Percentiles rank a stretch among this genome's conserved stretches.
These are phyloP conservation scores for Xylaria acuta DNA, from an alignment of 495 filamentous ascomycete genomes.

Conservation along the genomic window DNA sequence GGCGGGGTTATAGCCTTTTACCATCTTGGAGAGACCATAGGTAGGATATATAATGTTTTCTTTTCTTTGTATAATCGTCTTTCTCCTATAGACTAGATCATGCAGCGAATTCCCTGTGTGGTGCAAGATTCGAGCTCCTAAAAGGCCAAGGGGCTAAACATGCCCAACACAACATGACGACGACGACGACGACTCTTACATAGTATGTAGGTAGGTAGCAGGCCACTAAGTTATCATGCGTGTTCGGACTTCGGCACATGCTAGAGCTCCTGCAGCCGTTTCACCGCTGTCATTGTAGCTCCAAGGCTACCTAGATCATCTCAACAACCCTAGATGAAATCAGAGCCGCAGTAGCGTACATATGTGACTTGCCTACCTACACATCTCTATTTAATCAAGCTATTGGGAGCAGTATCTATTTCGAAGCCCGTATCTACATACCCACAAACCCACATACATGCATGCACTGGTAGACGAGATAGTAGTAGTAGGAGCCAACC, in stretches of 20 bases:
- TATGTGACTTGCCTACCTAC: background rate
- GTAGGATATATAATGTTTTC: background rate
- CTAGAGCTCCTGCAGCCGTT: background rate
- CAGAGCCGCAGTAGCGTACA: background rate
- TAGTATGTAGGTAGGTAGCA: background rate
- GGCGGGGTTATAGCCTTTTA: background rate
- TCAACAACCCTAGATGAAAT: background rate
- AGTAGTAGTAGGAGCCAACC: background rate
- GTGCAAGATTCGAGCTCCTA: background rate
- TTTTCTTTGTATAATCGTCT: background rate
- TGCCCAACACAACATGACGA: background rate
- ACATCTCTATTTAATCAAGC: background rate
- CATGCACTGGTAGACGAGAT: background rate
- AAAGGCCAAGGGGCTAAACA: background rate
- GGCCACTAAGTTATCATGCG: background rate
- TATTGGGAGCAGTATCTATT: background rate
- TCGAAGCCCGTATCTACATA: background rate
- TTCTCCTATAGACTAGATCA: background rate
- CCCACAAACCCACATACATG: background rate
- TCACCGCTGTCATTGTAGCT: background rate
- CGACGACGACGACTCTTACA: background rate
- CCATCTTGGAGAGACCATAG: background rate
- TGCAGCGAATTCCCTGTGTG: background rate
- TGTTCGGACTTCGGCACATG: constrained; percentile 4
- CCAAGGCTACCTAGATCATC: background rate